phyloP scores from a whole-genome alignment of 306 rosid genomes.

The Dalbergia cultrata region DNA sequence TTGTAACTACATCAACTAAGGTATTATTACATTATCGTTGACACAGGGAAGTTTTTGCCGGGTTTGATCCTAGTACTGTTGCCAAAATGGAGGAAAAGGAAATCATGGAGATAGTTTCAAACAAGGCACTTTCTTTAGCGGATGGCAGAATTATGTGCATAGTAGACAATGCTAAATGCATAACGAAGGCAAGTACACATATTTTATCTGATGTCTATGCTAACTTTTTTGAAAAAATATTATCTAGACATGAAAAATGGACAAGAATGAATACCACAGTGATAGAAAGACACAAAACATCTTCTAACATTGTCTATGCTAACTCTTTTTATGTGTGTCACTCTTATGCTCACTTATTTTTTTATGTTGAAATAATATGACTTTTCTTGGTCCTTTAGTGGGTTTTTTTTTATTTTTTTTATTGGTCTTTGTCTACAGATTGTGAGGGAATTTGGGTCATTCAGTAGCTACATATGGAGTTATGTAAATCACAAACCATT shows the following conservation, averaged over 20 bases:
- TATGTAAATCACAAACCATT: constrained; percentile 82
- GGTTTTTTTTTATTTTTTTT: neutral
- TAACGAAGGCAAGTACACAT: constrained; percentile 70
- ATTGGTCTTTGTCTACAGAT: constrained; percentile 64
- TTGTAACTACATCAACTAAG: neutral
- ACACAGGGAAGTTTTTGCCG: constrained; percentile 75
- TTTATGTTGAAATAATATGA: too few species aligned
- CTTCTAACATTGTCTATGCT: too few species aligned
- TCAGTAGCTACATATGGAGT: constrained; percentile 94
- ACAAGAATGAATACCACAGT: too few species aligned
- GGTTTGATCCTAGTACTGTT: constrained; percentile 77
- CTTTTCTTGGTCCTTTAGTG: neutral
- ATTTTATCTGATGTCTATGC: too few species aligned
- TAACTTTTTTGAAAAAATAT: too few species aligned
- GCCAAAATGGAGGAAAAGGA: constrained; percentile 92
- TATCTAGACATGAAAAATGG: too few species aligned
- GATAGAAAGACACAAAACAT: too few species aligned
- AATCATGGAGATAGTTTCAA: constrained; percentile 74
- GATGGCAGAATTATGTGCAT: constrained; percentile 90
- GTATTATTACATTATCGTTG: neutral
- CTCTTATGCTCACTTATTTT: too few species aligned
- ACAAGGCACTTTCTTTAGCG: constrained; percentile 67
- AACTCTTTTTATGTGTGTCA: too few species aligned
- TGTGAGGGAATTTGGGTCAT: constrained; percentile 83
- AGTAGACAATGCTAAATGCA: constrained; percentile 87